Percentiles rank a stretch among this genome's conserved stretches.
Conservation (phyloP, 352 stramenopile species). For the Globisporangium uncinulatum region DNA sequence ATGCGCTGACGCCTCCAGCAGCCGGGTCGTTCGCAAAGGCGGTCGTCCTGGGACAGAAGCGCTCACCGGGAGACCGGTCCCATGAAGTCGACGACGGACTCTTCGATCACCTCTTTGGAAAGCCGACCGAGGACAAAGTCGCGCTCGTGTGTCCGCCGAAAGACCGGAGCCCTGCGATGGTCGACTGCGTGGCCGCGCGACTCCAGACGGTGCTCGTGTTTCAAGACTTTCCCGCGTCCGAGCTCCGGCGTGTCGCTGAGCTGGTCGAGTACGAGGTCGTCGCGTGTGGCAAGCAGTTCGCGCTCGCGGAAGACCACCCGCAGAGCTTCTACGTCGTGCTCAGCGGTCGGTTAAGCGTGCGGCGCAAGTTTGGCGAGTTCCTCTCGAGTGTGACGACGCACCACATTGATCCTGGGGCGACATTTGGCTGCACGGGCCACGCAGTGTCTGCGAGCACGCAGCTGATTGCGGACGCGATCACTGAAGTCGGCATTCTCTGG, state of each 20-base stretch:
- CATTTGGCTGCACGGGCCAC: constrained; percentile 59
- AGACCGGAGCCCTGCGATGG: constrained; percentile 35
- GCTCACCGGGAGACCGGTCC: no score
- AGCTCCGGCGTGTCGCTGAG: constrained; percentile 35
- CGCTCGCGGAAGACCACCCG: constrained; percentile 45
- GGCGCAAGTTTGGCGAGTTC: constrained; percentile 56
- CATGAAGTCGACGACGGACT: constrained; percentile 41
- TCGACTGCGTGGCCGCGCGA: constrained; percentile 37
- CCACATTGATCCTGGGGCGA: constrained; percentile 44
- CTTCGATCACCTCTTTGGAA: constrained; percentile 63
- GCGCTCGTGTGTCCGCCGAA: constrained; percentile 41
- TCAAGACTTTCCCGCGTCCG: constrained; percentile 45
- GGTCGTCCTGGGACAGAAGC: no score
- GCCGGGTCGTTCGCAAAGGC: constrained; percentile 8
- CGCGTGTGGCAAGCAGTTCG: constrained; percentile 50
- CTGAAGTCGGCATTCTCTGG: constrained; percentile 63
- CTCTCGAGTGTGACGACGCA: constrained; percentile 57
- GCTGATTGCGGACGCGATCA: constrained; percentile 60
- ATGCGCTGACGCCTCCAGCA: neutral
- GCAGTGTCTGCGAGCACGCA: constrained; percentile 34
- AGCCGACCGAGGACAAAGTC: constrained; percentile 55
- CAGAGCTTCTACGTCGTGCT: constrained; percentile 69
- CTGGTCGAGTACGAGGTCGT: constrained; percentile 69
- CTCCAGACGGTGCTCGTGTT: constrained; percentile 62
- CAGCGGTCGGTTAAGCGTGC: constrained; percentile 46